Evolutionary conservation across 768 basidiomycete genomes (phyloP).

Genomic region (Termitomyces sp.): DNA sequence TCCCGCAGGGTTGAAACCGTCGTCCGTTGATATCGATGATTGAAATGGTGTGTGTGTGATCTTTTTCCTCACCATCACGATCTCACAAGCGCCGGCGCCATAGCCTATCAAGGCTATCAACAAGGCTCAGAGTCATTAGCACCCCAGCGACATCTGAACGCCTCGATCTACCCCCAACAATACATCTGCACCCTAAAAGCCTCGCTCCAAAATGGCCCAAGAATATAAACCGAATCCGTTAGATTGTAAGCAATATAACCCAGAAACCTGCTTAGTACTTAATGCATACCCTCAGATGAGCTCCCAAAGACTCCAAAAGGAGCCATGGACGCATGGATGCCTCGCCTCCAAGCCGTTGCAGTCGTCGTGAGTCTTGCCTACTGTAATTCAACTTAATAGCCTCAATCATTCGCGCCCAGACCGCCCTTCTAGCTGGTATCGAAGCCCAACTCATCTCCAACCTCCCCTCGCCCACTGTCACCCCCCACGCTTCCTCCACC

Average conservation of each 20-base stretch:
- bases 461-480: slow-evolving; percentile 7
- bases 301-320: slow-evolving; percentile 9
- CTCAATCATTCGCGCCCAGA: slow-evolving; percentile 4
- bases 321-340: slow-evolving; percentile 21
- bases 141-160: too few species aligned
- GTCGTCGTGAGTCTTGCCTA: slow-evolving; percentile 12
- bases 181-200: background rate
- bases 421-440: slow-evolving; percentile 19
- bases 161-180: too few species aligned
- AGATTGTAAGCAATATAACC: slow-evolving; percentile 4
- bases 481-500: slow-evolving; percentile 6
- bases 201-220: slow-evolving; percentile 5
- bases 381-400: too few species aligned
- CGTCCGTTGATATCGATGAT: too few species aligned
- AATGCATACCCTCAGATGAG: slow-evolving; percentile 12
- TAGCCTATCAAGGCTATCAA: too few species aligned
- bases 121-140: too few species aligned
- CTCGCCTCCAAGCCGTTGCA: slow-evolving; percentile 20
- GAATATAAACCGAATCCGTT: slow-evolving; percentile 7
- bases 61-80: too few species aligned
- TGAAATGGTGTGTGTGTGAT: too few species aligned
- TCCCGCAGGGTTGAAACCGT: too few species aligned
- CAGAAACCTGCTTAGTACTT: too few species aligned
- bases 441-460: slow-evolving; percentile 17
- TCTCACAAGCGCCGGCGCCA: too few species aligned